Evolutionary conservation across 495 filamentous ascomycete genomes (phyloP), one percentile per base, ranked within the genome.

Genomic region (Xylaria telfairii): DNA sequence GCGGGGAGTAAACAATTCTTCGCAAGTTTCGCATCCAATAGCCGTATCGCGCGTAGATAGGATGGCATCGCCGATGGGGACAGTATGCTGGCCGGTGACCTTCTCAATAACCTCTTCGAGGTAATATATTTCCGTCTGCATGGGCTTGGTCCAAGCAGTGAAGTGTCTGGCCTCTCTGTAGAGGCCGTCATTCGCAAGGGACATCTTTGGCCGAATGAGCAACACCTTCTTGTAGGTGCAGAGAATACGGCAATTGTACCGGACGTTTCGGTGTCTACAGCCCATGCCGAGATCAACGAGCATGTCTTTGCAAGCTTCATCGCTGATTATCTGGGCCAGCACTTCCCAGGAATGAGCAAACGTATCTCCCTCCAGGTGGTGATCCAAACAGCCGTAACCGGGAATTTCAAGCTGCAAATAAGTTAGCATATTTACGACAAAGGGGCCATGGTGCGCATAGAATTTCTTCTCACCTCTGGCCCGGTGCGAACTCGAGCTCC

Each of bases 131-230:
- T 94, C 92, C 4, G 88, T 82, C 42, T 90, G 80, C 44, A 84
- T 79, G 0, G 84, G 82, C 9, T 88, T 81, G 39, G 82, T 77
- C 91, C 91, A 93, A 0, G 90, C 88, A 0, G 88, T 90, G 71
- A 93, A 93, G 74, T 90, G 87, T 30, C 89, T 77, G 79, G 84
- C 87, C 72, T 91, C 89, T 7, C 86, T 76, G 67, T 87, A 90
- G 53, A 88, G 86, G 12, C 88, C 88, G 83, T 91, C 89, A 63
- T 91, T 90, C 42, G 92, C 92, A 41, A 94, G 86, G 70, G 83
- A 91, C 74, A 92, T 83, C 78, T 94, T 95, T 0, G 92, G 91
- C 2, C 92, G 84, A 64, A 95, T 91, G 24, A 91, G 79, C 49
- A 89, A 75, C 37, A 92, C 88, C 72, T 84, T 82, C 32, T 83